Evolutionary conservation across 495 filamentous ascomycete species (phyloP), one percentile per base, ranked within the genome.

Genomic region (Hyphodiscus hymeniophilus): DNA sequence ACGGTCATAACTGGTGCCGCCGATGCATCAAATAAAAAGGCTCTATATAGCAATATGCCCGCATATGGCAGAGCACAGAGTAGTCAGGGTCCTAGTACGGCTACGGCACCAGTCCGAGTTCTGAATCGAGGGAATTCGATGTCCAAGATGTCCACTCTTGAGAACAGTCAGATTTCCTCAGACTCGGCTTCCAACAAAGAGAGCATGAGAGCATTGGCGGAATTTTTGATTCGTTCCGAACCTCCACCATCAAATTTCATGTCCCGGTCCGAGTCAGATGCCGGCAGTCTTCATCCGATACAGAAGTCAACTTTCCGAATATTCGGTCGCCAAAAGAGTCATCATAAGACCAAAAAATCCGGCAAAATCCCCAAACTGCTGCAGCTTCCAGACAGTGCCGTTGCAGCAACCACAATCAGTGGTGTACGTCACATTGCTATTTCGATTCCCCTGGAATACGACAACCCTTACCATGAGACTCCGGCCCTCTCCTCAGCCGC

Each of bases 401-500:
- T 72, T 7, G 63, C 66, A 7, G 64, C 67, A 3, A 64, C 54
- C 20, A 72, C 67, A 0, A 67, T 46, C 0, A 60, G 49, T 2
- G 72, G 72, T 2, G 59, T 67, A 44, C 62, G 65, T 1, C 65
- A 77, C 50, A 74, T 75, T 52, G 71, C 71, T 13, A 76, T 76
- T 35, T 72, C 72, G 18, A 73, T 76, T 15, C 72, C 73, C 3
- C 35, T 53, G 34, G 51, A 58, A 33, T 38, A 58, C 39, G 56
- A 58, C 39, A 51, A 51, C 20, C 38, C 45, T 2, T 35, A 48
- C 22, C 30, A 24, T 16, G 23, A 8, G 1, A 21, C 12, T 2
- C 41, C 43, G 15, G n/a, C 31, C 21, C 34, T 35, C 18, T 15
- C 28, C 16, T 39, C 34, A 16, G 12, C 23, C 0, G 16, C 28